Conservation (phyloP, 164 flowering plant genomes). For the Chimonanthus salicifolius region DNA sequence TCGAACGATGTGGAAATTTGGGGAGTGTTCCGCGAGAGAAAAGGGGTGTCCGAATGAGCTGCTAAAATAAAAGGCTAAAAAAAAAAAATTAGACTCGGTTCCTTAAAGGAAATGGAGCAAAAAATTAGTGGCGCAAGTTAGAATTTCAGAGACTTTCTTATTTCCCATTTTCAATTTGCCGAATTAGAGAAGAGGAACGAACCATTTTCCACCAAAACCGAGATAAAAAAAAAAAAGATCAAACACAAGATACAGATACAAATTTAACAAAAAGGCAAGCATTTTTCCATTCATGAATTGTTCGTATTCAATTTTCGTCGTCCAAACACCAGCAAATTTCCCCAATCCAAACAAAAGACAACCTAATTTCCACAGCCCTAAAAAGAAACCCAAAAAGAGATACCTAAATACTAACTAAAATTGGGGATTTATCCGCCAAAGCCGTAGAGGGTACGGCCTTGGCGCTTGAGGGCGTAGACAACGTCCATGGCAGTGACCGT, state of each 20-base stretch:
- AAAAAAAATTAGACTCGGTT: too few species aligned
- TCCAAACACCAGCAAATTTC: background rate
- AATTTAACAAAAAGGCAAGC: background rate
- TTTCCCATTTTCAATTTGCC: too few species aligned
- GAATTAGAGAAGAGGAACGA: too few species aligned
- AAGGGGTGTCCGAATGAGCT: too few species aligned
- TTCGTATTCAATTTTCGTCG: background rate
- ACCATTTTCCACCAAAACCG: background rate
- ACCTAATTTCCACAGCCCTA: background rate
- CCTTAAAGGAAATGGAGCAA: too few species aligned
- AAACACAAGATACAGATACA: background rate
- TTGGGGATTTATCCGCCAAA: slow-evolving; percentile 13
- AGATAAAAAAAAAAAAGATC: too few species aligned
- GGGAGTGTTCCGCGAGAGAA: too few species aligned
- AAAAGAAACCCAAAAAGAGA: background rate
- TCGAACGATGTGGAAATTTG: too few species aligned
- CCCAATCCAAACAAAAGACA: background rate
- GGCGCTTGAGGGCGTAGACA: slow-evolving; percentile 19
- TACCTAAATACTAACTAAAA: background rate
- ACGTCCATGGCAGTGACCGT: slow-evolving; percentile 23
- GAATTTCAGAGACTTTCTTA: too few species aligned
- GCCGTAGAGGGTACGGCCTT: slow-evolving; percentile 21
- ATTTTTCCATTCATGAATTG: too few species aligned
- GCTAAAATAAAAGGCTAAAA: too few species aligned
- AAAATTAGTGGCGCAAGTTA: too few species aligned